phyloP scores from a whole-genome alignment of 192 early-diverging fungal species.

The Coemansia sp. region DNA sequence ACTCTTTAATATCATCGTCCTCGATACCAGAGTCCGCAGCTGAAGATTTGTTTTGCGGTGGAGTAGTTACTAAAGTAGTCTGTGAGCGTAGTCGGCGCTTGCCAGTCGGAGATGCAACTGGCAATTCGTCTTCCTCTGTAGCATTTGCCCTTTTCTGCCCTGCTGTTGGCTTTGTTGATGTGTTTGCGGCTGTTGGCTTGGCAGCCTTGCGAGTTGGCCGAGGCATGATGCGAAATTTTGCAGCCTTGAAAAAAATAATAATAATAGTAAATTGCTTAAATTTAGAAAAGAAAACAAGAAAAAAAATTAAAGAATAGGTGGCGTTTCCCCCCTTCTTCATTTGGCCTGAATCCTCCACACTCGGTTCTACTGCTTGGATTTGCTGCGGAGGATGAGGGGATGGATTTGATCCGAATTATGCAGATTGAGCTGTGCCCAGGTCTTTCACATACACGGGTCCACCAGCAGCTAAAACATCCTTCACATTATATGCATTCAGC shows the following conservation, averaged over 20 bases:
- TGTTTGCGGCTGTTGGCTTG: background rate
- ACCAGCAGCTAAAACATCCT: background rate
- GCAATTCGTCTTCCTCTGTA: background rate
- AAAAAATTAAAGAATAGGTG: background rate
- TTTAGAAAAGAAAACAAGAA: background rate
- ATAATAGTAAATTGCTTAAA: background rate
- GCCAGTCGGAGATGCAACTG: background rate
- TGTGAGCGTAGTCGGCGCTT: background rate
- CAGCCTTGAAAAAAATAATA: background rate
- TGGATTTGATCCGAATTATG: background rate
- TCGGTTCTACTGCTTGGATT: background rate
- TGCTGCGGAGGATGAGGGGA: background rate
- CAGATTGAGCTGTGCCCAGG: background rate
- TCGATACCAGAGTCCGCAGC: background rate
- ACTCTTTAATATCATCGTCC: background rate
- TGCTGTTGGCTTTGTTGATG: background rate
- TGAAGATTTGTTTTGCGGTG: background rate
- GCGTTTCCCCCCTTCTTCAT: background rate
- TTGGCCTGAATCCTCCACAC: background rate
- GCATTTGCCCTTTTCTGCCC: background rate
- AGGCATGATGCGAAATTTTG: slow-evolving; percentile 6
- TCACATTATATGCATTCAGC: background rate
- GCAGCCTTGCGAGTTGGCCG: slow-evolving; percentile 7
- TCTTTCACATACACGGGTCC: background rate
- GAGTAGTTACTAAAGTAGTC: no score